phyloP scores from a whole-genome alignment of 441 rosid species.

The Populus trichocarpa region DNA sequence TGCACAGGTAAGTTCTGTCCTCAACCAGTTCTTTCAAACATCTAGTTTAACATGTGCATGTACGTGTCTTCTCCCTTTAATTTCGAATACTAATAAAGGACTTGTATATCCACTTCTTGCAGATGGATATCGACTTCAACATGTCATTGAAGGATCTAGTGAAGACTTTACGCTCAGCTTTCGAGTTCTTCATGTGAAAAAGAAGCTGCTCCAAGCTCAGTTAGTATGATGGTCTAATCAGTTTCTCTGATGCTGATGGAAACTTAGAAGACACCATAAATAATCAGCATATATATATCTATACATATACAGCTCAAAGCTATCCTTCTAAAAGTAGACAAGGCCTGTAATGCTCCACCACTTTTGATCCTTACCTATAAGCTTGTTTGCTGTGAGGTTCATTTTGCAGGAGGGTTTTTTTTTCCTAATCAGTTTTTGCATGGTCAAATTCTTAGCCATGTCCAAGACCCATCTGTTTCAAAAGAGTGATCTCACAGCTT shows the following conservation, averaged over 20 bases:
- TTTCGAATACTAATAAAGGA: neutral
- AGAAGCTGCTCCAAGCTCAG: neutral
- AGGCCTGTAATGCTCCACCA: constrained; percentile 26
- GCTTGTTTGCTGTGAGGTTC: constrained; percentile 34
- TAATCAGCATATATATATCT: constrained; percentile 6
- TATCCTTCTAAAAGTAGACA: constrained; percentile 2
- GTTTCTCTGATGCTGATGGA: neutral
- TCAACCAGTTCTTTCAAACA: neutral
- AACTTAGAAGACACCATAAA: neutral
- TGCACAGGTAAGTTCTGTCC: constrained; percentile 45
- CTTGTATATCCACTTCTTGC: constrained; percentile 15
- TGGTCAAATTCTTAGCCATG: constrained; percentile 34
- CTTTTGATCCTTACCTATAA: constrained; percentile 19
- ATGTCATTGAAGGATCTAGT: constrained; percentile 61
- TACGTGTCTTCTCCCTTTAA: neutral
- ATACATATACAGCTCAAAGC: constrained; percentile 1
- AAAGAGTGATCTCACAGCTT: constrained; percentile 31
- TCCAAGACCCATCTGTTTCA: constrained; percentile 33
- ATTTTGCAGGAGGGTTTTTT: constrained; percentile 39
- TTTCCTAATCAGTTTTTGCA: constrained; percentile 25
- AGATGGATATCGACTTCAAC: constrained; percentile 61
- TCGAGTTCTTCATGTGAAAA: constrained; percentile 38
- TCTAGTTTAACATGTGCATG: neutral
- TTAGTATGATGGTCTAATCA: neutral
- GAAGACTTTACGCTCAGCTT: constrained; percentile 49